phyloP scores from a whole-genome alignment of 306 rosid genomes.

The Cucurbita pepo region DNA sequence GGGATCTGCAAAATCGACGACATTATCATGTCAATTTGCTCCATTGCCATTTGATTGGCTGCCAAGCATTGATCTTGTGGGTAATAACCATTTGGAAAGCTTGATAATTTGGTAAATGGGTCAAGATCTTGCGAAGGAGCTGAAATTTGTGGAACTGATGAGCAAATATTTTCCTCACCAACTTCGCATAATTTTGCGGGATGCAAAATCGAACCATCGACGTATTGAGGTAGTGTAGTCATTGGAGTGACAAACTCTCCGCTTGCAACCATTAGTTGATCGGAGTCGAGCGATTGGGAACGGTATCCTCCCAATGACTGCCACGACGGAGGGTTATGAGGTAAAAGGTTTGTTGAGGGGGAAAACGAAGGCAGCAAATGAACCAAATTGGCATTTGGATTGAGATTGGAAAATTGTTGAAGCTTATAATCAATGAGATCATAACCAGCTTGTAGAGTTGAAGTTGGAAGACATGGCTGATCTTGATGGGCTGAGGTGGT shows the following conservation, averaged over 20 bases:
- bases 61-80: constrained; percentile 18
- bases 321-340: neutral
- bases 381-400: constrained; percentile 11
- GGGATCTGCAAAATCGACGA: constrained; percentile 21
- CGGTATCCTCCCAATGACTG: neutral
- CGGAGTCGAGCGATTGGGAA: neutral
- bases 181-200: constrained; percentile 26
- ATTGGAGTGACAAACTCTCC: constrained; percentile 6
- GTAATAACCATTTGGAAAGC: constrained; percentile 7
- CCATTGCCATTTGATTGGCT: constrained; percentile 40
- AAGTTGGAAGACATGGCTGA: constrained; percentile 16
- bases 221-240: neutral
- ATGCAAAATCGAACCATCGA: neutral
- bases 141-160: constrained; percentile 19
- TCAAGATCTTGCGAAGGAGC: constrained; percentile 28
- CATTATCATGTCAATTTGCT: constrained; percentile 28
- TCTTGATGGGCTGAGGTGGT: neutral
- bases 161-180: constrained; percentile 18
- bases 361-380: constrained; percentile 24
- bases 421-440: constrained; percentile 27
- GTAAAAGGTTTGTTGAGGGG: constrained; percentile 15
- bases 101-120: constrained; percentile 14
- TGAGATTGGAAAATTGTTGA: constrained; percentile 14
- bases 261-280: neutral
- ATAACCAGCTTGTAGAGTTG: constrained; percentile 25